phyloP scores from a whole-genome alignment of 2,329 filamentous ascomycete genomes.

The Verticillium dahliae region DNA sequence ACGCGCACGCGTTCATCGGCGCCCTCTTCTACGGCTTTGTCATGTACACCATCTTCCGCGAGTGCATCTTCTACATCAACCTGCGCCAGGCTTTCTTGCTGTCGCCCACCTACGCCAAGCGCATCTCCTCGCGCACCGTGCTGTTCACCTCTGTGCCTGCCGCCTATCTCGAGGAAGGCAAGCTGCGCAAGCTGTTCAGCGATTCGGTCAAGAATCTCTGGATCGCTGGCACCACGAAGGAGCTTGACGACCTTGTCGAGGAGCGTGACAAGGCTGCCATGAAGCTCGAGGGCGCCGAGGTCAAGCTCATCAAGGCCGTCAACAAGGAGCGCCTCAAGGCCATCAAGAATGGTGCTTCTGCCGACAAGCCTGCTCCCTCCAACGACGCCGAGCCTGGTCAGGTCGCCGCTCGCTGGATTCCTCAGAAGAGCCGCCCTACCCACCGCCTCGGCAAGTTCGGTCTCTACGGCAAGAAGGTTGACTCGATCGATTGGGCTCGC shows the following conservation, averaged over 20 bases:
- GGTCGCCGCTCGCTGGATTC: constrained; percentile 66
- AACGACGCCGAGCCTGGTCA: constrained; percentile 59
- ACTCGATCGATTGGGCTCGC: constrained; percentile 88
- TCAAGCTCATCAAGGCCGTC: constrained; percentile 73
- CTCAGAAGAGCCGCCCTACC: constrained; percentile 65
- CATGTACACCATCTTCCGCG: constrained; percentile 80
- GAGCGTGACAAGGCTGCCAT: constrained; percentile 74
- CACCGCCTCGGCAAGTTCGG: constrained; percentile 56
- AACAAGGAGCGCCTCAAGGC: constrained; percentile 66
- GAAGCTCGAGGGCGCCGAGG: constrained; percentile 80
- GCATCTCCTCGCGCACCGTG: constrained; percentile 84
- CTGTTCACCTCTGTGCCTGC: constrained; percentile 81
- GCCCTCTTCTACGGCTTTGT: constrained; percentile 86
- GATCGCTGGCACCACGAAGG: constrained; percentile 70
- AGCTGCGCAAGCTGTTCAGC: constrained; percentile 74
- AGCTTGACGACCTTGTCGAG: constrained; percentile 74
- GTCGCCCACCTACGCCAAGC: constrained; percentile 74
- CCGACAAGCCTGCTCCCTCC: constrained; percentile 41
- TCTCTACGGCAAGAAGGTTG: constrained; percentile 74
- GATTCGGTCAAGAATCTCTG: constrained; percentile 76
- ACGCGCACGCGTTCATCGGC: constrained; percentile 72
- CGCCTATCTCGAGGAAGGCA: constrained; percentile 69
- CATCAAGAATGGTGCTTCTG: constrained; percentile 50
- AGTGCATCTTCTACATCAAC: constrained; percentile 88
- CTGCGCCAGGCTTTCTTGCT: constrained; percentile 87